phyloP scores from a whole-genome alignment of 805 yeast genomes.

The Starmerella powellii region DNA sequence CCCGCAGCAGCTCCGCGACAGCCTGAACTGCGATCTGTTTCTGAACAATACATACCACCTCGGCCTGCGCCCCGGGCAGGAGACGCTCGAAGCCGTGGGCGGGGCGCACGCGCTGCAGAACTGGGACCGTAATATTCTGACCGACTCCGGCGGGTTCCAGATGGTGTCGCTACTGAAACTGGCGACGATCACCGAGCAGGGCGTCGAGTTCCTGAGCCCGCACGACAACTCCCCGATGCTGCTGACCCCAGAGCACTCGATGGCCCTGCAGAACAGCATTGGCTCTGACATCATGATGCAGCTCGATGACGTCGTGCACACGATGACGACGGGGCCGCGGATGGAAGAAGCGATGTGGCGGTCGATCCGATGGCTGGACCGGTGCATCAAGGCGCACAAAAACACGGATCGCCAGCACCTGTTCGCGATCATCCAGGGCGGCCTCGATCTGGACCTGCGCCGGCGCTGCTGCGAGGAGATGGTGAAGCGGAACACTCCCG shows the following conservation, averaged over 20 bases:
- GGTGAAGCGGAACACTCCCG: constrained; percentile 36
- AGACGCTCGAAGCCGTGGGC: constrained; percentile 32
- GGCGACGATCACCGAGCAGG: constrained; percentile 38
- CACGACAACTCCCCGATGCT: constrained; percentile 39
- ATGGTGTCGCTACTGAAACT: constrained; percentile 36
- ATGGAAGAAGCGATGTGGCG: constrained; percentile 37
- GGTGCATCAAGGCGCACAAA: constrained; percentile 36
- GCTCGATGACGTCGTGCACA: constrained; percentile 36
- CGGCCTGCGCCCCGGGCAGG: constrained; percentile 36
- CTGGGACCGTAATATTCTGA: constrained; percentile 35
- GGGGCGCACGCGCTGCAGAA: constrained; percentile 35
- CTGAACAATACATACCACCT: constrained; percentile 36
- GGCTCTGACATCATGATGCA: constrained; percentile 40
- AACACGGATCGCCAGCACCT: constrained; percentile 34
- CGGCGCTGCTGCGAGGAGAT: constrained; percentile 33
- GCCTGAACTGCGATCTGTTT: constrained; percentile 33
- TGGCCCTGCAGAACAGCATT: constrained; percentile 34
- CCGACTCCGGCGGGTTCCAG: constrained; percentile 38
- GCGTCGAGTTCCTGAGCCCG: constrained; percentile 36
- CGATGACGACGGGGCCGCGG: constrained; percentile 36
- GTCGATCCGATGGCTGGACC: constrained; percentile 35
- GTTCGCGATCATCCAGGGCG: constrained; percentile 38
- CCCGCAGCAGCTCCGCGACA: constrained; percentile 31
- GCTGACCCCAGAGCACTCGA: constrained; percentile 38
- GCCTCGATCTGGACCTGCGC: constrained; percentile 33